Conservation (phyloP, 257 asterid species). For the Lantana camara region DNA sequence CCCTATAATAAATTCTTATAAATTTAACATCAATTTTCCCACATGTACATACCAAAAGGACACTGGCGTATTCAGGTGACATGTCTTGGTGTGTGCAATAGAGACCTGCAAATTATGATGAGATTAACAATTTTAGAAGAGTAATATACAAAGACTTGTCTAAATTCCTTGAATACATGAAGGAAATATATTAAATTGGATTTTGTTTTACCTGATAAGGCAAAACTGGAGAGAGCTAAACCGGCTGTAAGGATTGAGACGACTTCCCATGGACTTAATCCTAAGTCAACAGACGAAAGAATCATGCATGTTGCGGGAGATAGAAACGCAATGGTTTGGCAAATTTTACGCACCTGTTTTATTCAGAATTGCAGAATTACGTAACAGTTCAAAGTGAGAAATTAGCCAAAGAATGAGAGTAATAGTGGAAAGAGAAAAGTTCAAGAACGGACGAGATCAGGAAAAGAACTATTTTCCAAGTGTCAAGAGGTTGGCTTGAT, state of each 20-base stretch:
- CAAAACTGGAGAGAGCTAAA: conserved; percentile 88
- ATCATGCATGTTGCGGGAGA: conserved; percentile 97
- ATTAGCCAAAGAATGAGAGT: too few species aligned
- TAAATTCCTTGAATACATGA: conserved; percentile 6
- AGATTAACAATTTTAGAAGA: conserved; percentile 17
- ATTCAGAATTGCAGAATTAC: too few species aligned
- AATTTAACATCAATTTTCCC: too few species aligned
- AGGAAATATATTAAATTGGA: not conserved
- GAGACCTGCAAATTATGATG: conserved; percentile 58
- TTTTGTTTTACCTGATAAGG: conserved; percentile 93
- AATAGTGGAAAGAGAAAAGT: not conserved
- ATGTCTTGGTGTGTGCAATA: conserved; percentile 99
- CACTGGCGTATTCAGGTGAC: conserved; percentile 96
- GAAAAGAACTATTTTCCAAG: not conserved
- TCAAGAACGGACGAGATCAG: not conserved
- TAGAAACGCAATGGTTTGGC: conserved; percentile 87
- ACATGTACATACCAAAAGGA: conserved; percentile 90
- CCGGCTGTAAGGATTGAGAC: conserved; percentile 81
- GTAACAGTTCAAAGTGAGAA: too few species aligned
- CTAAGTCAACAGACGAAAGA: conserved; percentile 82
- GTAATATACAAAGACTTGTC: conserved; percentile 6
- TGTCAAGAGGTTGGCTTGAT: too few species aligned
- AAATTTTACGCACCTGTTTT: conserved; percentile 81
- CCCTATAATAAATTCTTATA: too few species aligned
- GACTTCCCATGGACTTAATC: conserved; percentile 85